phyloP scores from a whole-genome alignment of 2,329 filamentous ascomycete genomes.

The Arthrobotrys musiformis region DNA sequence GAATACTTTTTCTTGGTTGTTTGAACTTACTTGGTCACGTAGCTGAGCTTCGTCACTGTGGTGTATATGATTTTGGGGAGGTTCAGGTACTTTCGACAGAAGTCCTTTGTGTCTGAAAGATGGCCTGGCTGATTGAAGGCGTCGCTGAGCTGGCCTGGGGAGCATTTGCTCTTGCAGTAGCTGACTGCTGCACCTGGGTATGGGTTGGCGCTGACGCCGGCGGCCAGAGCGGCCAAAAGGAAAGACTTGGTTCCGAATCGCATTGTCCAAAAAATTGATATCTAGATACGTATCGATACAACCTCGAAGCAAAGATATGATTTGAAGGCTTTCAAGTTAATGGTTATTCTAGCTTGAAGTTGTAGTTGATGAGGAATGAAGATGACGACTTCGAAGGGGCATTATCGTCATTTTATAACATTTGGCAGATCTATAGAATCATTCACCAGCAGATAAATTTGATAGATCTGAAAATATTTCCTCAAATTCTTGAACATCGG shows the following conservation, averaged over 20 bases:
- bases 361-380: constrained; percentile 4
- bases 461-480: neutral
- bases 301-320: neutral
- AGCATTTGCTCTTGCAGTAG: constrained; percentile 29
- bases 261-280: neutral
- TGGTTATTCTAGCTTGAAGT: neutral
- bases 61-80: neutral
- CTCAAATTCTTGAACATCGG: neutral
- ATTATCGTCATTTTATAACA: constrained; percentile 5
- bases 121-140: constrained; percentile 6
- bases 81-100: constrained; percentile 8
- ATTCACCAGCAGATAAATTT: neutral
- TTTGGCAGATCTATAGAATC: neutral
- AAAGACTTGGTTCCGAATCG: neutral
- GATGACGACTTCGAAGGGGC: neutral
- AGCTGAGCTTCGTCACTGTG: neutral
- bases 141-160: neutral
- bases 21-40: constrained; percentile 3
- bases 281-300: no score
- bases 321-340: neutral
- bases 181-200: neutral
- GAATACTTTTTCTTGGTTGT: neutral
- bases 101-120: neutral
- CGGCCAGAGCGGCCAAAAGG: neutral
- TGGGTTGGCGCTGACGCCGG: neutral